Percentiles rank a stretch among this genome's conserved stretches.
phyloP scores from a whole-genome alignment of 208 protist species.

The Balamuthia mandrillaris region DNA sequence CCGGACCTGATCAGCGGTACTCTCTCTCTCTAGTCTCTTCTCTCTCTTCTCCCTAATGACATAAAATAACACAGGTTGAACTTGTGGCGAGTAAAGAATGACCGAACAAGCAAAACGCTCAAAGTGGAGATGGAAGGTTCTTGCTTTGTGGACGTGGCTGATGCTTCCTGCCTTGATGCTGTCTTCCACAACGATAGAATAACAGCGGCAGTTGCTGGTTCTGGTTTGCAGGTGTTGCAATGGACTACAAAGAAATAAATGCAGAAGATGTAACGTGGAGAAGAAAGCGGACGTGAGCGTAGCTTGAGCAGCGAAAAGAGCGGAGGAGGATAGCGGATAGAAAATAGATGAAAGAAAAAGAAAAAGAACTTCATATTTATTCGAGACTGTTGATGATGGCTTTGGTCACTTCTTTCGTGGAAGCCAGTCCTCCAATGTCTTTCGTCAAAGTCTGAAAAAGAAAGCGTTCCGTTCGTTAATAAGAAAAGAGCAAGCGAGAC shows the following conservation, averaged over 20 bases:
- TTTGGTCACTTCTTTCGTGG: constrained; percentile 53
- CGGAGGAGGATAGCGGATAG: no score
- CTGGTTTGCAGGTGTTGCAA: neutral
- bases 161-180: neutral
- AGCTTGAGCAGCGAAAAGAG: neutral
- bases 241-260: neutral
- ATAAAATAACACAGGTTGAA: neutral
- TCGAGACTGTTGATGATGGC: constrained; percentile 44
- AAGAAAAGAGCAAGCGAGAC: neutral
- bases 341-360: no score
- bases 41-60: neutral
- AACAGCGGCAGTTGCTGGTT: no score
- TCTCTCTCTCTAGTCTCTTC: neutral
- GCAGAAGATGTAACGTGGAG: neutral
- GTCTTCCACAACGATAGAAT: no score
- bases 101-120: neutral
- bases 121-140: neutral
- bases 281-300: neutral
- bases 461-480: neutral
- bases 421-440: constrained; percentile 53
- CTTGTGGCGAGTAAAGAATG: neutral
- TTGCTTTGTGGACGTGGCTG: neutral
- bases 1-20: neutral
- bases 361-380: no score
- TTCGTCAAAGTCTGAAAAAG: neutral